phyloP scores from a whole-genome alignment of 495 filamentous ascomycete species.

The Aspergillus wentii region DNA sequence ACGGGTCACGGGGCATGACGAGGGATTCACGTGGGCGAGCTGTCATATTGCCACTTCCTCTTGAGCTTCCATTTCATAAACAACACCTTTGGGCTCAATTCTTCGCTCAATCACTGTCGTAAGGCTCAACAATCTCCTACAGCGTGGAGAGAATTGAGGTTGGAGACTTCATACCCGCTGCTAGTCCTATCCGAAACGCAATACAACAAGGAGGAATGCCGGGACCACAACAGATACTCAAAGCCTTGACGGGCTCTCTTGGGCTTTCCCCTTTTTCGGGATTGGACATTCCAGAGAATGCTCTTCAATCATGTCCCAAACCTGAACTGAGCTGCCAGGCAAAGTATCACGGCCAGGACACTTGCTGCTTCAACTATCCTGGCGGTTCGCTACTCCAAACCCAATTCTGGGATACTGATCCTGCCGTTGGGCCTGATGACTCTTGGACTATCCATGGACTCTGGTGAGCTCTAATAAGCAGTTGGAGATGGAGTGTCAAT shows the following conservation, averaged over 20 bases:
- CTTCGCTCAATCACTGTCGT: no score
- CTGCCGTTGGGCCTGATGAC: slow-evolving; percentile 64
- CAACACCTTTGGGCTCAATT: no score
- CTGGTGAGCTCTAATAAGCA: slow-evolving; percentile 54
- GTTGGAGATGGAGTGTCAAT: background rate
- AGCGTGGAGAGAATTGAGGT: no score
- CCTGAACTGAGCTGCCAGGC: slow-evolving; percentile 56
- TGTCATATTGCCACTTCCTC: no score
- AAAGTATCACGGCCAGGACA: slow-evolving; percentile 49
- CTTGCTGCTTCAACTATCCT: slow-evolving; percentile 80
- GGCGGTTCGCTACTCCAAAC: slow-evolving; percentile 76
- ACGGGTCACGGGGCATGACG: slow-evolving; percentile 2
- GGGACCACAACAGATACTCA: slow-evolving; percentile 38
- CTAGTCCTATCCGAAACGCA: no score
- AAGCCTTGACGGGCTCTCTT: slow-evolving; percentile 29
- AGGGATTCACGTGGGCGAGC: slow-evolving; percentile 1
- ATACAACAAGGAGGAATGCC: no score
- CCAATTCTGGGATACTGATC: slow-evolving; percentile 81
- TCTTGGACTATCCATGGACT: slow-evolving; percentile 89
- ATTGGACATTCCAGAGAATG: slow-evolving; percentile 3
- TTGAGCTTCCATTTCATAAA: no score
- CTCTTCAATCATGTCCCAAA: slow-evolving; percentile 36
- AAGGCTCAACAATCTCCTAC: no score
- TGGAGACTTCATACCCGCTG: no score
- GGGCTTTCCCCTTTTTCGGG: slow-evolving; percentile 21